Base-by-base conservation (phyloP, 768 basidiomycete species). In the Chalciporus pseudorubinellus region DNA sequence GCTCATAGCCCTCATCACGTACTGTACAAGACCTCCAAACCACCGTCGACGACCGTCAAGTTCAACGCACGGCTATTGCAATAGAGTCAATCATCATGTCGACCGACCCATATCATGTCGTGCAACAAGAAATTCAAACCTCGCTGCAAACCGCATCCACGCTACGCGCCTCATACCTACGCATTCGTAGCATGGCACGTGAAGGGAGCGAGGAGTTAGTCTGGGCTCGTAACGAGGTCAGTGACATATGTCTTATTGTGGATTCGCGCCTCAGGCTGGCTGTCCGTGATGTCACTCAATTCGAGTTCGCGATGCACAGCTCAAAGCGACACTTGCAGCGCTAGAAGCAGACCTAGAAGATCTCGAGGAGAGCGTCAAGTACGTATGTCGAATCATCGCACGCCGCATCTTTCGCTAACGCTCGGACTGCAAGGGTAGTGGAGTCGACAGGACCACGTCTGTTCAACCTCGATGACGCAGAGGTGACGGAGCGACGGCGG, bases 291-390 rank as follows among this genome's bases (percentile, higher is more conserved):
- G 34, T n/a, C 31, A n/a, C 34, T 36, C 34, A n/a, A n/a, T 16
- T n/a, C n/a, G 34, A 22, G 16, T 38, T 6, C 18, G 14, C 50
- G n/a, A 34, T 6, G 8, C 14, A 4, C 65, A 92, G 87, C 72
- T 97, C 47, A 85, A 84, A 67, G 84, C 83, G 0, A 88, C 88
- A 2, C 77, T 98, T 9, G 78, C 82, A 1, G 72, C 85, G 2
- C 72, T 98, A 22, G 90, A 94, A 63, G 87, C 87, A 0, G 95
- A 98, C 71, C 66, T 95, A 20, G 91, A 93, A 53, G 93, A 93
- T 65, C 72, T 98, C n/a, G 94, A 97, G 44, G 92, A 92, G 63
- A 93, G 91, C 62, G 94, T 98, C 39, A 85, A 82, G 90, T 91
- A 67, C 57, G 80, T 65, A 1, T 44, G 29, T 49, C 20, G 34